Percentiles rank a stretch among this genome's conserved stretches.
These are phyloP conservation scores for Akanthomyces dipterigenus DNA, from an alignment of 2,329 filamentous ascomycete genomes.

Conservation along the genomic window DNA sequence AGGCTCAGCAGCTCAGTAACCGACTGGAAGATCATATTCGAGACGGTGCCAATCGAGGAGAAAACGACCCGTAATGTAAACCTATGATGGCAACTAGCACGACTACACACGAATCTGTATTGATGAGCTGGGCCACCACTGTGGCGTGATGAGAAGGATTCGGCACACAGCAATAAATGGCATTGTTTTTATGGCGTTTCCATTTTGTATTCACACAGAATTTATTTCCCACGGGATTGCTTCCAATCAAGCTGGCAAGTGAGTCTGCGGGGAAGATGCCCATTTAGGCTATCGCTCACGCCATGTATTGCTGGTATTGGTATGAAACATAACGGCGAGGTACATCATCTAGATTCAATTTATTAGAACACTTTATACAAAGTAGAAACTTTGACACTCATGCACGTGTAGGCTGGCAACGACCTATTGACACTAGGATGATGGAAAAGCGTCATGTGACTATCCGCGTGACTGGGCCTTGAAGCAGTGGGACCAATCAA, in stretches of 20 bases:
- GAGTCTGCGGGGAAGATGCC: too few relatives aligned
- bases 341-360: too few relatives aligned
- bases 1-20: conserved; percentile 58
- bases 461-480: conserved; percentile 13
- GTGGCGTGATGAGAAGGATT: neutral
- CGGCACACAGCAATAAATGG: conserved; percentile 4
- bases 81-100: neutral
- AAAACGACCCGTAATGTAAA: conserved; percentile 21
- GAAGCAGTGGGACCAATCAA: conserved; percentile 36
- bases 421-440: neutral
- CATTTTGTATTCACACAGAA: neutral
- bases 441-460: conserved; percentile 19
- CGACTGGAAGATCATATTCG: conserved; percentile 64
- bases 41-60: conserved; percentile 60
- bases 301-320: too few relatives aligned
- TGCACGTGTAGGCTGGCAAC: neutral
- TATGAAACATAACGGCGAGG: too few relatives aligned
- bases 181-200: neutral
- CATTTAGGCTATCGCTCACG: too few relatives aligned
- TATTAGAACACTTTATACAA: too few relatives aligned
- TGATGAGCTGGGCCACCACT: neutral
- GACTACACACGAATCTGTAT: conserved; percentile 1
- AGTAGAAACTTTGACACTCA: too few relatives aligned
- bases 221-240: neutral
- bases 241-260: neutral